Evolutionary conservation across 176 grass and related monocot species (phyloP).

Genomic region (Pontederia paniculata): DNA sequence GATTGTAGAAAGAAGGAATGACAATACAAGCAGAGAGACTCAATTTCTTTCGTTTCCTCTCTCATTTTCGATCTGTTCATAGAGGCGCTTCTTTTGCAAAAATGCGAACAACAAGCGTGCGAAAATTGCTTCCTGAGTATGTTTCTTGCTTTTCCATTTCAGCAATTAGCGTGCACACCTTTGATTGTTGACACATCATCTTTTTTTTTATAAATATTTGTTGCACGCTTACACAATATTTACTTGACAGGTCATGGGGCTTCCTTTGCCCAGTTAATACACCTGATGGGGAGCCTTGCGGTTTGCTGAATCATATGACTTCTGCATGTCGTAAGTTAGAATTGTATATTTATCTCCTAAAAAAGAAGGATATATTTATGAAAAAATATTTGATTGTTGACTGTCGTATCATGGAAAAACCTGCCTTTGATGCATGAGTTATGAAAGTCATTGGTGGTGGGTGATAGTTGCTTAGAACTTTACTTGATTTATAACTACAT

Average conservation of each 20-base stretch:
- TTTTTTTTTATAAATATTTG: conserved; percentile 6
- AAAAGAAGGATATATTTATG: not conserved
- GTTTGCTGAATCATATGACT: conserved; percentile 94
- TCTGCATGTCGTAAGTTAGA: conserved; percentile 57
- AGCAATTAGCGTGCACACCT: too few relatives aligned
- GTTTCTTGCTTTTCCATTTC: conserved; percentile 9
- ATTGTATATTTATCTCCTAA: not conserved
- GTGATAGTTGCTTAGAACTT: too few relatives aligned
- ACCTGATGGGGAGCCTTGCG: conserved; percentile 86
- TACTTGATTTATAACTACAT: too few relatives aligned
- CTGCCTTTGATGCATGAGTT: too few relatives aligned
- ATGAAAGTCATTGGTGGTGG: too few relatives aligned
- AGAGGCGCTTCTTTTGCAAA: conserved; percentile 92
- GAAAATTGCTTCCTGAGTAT: conserved; percentile 96
- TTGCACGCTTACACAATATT: conserved; percentile 23
- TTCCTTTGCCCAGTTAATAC: conserved; percentile 95
- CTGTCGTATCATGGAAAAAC: too few relatives aligned
- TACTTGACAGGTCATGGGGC: conserved; percentile 68
- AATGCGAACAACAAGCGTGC: conserved; percentile 79
- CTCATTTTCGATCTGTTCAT: conserved; percentile 91
- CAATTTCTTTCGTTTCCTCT: conserved; percentile 74
- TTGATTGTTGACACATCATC: not conserved
- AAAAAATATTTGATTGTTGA: not conserved
- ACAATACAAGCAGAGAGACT: conserved; percentile 78
- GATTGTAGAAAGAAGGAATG: conserved; percentile 81